A percentile compares a stretch with the other conserved stretches of the same genome.
Conservation (phyloP, 75 land plant genomes). For the Pinus taeda region DNA sequence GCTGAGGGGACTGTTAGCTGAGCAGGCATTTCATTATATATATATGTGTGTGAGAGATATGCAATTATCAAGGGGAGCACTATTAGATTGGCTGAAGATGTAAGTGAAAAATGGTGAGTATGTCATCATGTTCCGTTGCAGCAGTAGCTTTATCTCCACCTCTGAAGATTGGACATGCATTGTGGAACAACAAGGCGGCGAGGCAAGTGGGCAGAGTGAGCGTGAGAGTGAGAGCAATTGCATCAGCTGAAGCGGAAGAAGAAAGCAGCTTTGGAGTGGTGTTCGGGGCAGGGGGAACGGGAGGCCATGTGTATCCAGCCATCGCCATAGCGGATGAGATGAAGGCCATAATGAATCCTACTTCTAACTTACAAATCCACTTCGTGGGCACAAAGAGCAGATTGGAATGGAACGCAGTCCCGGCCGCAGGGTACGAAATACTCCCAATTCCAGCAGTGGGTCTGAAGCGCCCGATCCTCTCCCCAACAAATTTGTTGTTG, state of each 20-base stretch:
- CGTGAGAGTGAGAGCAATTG: constrained; percentile 2
- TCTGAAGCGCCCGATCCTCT: constrained; percentile 44
- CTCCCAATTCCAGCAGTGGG: constrained; percentile 38
- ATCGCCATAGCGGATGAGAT: constrained; percentile 81
- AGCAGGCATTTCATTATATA: too few species aligned
- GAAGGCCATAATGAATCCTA: constrained; percentile 17
- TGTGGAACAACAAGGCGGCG: neutral
- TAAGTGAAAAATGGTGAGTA: too few species aligned
- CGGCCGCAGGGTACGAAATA: constrained; percentile 58
- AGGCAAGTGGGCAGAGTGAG: neutral
- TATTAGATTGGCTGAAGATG: too few species aligned
- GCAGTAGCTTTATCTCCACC: too few species aligned
- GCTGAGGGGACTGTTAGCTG: too few species aligned
- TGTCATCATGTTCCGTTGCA: too few species aligned
- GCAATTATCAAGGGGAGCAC: too few species aligned
- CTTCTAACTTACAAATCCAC: constrained; percentile 21
- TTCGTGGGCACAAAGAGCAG: constrained; percentile 59
- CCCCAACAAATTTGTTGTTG: constrained; percentile 46
- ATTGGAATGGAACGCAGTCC: constrained; percentile 57
- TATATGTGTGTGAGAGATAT: too few species aligned
- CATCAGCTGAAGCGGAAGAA: neutral
- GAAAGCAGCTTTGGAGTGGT: constrained; percentile 17
- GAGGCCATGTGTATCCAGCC: constrained; percentile 80
- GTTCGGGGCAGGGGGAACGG: constrained; percentile 85
- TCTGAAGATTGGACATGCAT: neutral